Base-by-base conservation (phyloP, 805 yeast species). In the Candida ovalis region DNA sequence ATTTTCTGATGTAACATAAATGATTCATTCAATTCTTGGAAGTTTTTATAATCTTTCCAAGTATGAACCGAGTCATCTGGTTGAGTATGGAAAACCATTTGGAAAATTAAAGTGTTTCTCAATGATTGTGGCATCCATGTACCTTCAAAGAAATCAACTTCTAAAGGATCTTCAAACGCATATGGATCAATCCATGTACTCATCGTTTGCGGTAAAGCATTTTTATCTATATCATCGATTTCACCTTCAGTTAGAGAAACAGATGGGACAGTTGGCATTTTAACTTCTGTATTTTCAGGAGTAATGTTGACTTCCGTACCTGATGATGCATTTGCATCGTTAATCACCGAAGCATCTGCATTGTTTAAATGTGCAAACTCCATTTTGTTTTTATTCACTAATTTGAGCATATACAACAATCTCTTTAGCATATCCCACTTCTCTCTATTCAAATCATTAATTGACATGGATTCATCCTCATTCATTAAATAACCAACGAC, bases 61-160 rank as follows among this genome's bases (percentile, higher is more conserved):
- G 90, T 78, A 22, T 75, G 75, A n/a, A 92, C 98, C 6, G 80
- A 74, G 63, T 92, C 89, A 66, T 94, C 99, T 0, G 99, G 99
- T 62, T 95, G 99, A 52, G 88, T 82, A 54, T 91, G 91, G 76
- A 94, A 94, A 1, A 94, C 87, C 64, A 85, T 73, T 51, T 97
- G 75, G 70, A 79, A 94, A 1, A 95, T 70, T 50, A 79, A 74
- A 0, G 98, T 89, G 61, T 94, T 94, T 58, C 91, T 76, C 45
- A 85, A 71, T 0, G 99, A 97, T 58, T 80, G 81, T 4, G 84
- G 84, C 62, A 75, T 78, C 97, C 97, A 92, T 7, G 84, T 64
- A 57, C 89, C 97, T 57, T 87, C 91, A 59, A 81, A 88, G 63
- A 94, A 94, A 2, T 78, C 79, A n/a, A 79, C 85, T 50, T 77